phyloP scores from a whole-genome alignment of 106 monocot species.

The Dendrobium huoshanense region DNA sequence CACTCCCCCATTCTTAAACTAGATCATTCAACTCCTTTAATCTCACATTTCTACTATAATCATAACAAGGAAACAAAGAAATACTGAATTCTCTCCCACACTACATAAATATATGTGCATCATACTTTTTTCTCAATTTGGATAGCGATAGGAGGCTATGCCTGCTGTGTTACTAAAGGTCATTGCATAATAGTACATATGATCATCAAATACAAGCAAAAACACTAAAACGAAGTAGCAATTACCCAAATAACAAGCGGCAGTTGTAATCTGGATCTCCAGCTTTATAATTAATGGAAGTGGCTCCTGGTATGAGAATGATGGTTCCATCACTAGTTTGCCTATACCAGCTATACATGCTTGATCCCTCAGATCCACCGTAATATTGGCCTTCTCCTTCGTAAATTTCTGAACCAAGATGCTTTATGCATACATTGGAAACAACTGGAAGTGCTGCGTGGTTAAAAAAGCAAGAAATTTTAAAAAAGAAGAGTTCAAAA shows the following conservation, averaged over 20 bases:
- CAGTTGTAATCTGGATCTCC: constrained; percentile 84
- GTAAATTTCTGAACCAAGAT: constrained; percentile 37
- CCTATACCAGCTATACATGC: constrained; percentile 90
- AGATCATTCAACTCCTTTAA: not conserved
- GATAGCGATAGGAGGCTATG: not conserved
- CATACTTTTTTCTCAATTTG: not conserved
- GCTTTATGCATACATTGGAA: constrained; percentile 58
- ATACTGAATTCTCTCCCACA: not conserved
- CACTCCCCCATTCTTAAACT: not conserved
- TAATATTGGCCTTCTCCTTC: constrained; percentile 82
- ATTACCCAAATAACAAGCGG: constrained; percentile 86
- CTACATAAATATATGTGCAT: not conserved
- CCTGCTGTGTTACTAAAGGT: not conserved
- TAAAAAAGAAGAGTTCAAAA: not conserved
- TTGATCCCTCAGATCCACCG: constrained; percentile 92
- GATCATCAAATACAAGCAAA: not conserved
- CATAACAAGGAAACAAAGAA: not conserved
- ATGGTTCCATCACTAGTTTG: constrained; percentile 70
- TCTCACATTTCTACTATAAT: not conserved
- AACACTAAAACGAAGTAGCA: not conserved
- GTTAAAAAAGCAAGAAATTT: constrained; percentile 1
- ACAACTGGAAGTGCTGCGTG: constrained; percentile 67
- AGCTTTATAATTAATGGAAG: constrained; percentile 70
- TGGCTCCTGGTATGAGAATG: constrained; percentile 52
- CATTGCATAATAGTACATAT: not conserved